These are phyloP conservation scores for Porogramme epimiltina DNA, from an alignment of 1,284 basidiomycete species.

Conservation along the genomic window DNA sequence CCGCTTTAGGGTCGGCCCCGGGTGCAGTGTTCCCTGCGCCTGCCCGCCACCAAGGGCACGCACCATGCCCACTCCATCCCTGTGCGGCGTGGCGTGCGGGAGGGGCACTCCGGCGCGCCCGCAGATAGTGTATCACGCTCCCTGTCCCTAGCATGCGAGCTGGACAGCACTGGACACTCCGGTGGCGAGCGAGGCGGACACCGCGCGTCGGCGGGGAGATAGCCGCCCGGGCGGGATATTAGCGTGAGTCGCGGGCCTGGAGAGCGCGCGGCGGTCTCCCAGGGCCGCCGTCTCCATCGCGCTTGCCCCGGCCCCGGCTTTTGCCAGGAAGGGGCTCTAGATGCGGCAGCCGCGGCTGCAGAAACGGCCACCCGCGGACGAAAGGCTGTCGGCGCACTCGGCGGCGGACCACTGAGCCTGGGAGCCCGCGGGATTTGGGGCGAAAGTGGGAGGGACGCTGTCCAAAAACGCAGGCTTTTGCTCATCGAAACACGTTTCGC, in stretches of 20 bases:
- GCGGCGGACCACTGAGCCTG: constrained; percentile 14
- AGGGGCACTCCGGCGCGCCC: constrained; percentile 11
- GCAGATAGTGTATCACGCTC: constrained; percentile 21
- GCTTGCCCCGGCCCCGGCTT: constrained; percentile 8
- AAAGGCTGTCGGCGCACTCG: constrained; percentile 10
- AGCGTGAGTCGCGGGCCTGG: constrained; percentile 22
- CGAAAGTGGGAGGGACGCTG: constrained; percentile 27
- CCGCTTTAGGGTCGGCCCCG: too few species aligned
- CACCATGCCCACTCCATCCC: constrained; percentile 18
- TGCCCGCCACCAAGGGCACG: neutral
- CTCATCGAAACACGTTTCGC: constrained; percentile 61
- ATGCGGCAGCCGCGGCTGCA: constrained; percentile 13
- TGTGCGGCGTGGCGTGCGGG: constrained; percentile 13
- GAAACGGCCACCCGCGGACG: constrained; percentile 11
- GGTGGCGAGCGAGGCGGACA: neutral
- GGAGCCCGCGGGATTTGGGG: constrained; percentile 15
- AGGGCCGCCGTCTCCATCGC: constrained; percentile 9
- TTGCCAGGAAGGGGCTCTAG: constrained; percentile 7
- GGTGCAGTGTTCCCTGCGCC: too few species aligned
- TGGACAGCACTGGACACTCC: neutral
- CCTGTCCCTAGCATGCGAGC: constrained; percentile 6
- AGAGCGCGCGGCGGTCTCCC: constrained; percentile 12
- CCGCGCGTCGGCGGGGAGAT: constrained; percentile 15
- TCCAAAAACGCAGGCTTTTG: constrained; percentile 35
- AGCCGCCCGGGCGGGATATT: constrained; percentile 23